These are phyloP conservation scores for Puccinia polysora DNA, from an alignment of 1,284 basidiomycete genomes.

Conservation along the genomic window DNA sequence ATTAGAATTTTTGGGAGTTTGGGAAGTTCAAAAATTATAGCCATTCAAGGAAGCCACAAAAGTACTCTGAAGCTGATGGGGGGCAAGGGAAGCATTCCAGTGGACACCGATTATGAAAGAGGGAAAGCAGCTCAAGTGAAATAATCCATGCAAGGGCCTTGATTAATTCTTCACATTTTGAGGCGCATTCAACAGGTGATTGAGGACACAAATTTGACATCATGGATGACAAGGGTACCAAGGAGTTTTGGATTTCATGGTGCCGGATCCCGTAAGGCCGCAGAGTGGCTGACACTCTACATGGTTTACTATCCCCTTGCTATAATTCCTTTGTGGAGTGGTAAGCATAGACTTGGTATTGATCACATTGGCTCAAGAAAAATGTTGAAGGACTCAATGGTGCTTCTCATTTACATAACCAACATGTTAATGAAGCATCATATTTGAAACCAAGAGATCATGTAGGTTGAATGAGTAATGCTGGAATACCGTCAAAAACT, in stretches of 20 bases:
- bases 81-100: neutral
- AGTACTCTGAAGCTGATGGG: neutral
- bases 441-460: neutral
- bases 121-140: neutral
- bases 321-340: neutral
- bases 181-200: neutral
- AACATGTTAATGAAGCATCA: neutral
- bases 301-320: slow-evolving; percentile 1
- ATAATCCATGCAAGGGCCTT: neutral
- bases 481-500: neutral
- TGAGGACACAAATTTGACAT: neutral
- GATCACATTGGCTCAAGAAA: neutral
- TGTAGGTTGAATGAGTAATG: neutral
- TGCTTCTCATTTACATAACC: neutral
- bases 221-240: slow-evolving; percentile 17
- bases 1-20: neutral
- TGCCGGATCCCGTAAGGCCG: neutral
- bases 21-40: neutral
- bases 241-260: neutral
- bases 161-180: neutral
- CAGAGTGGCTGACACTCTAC: slow-evolving; percentile 15
- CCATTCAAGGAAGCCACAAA: neutral
- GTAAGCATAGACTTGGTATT: neutral
- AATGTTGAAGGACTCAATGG: neutral
- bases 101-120: neutral